Percentiles rank a stretch among this genome's conserved stretches.
These are phyloP conservation scores for Torulaspora indica DNA, from an alignment of 805 yeast genomes.

Conservation along the genomic window DNA sequence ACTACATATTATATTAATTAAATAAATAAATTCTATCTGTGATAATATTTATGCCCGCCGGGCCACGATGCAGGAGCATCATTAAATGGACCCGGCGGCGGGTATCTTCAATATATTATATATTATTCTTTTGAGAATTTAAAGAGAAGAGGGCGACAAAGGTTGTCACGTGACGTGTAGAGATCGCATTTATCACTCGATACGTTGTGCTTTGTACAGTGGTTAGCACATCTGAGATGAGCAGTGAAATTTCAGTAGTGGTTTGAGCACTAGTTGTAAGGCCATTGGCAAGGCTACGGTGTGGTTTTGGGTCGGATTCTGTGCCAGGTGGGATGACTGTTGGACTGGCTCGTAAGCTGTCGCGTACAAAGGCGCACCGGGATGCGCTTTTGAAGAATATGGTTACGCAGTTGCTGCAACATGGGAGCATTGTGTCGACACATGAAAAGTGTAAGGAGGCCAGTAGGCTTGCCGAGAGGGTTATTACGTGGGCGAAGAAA, in stretches of 20 bases:
- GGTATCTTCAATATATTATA: too few species aligned
- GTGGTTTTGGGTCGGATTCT: background rate
- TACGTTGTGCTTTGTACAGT: too few species aligned
- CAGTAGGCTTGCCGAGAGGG: conserved; percentile 55
- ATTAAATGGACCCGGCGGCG: too few species aligned
- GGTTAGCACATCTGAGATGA: too few species aligned
- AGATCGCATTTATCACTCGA: too few species aligned
- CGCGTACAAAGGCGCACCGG: conserved; percentile 47
- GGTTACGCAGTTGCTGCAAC: conserved; percentile 61
- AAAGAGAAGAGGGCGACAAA: too few species aligned
- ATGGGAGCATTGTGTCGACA: conserved; percentile 69
- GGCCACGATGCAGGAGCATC: too few species aligned
- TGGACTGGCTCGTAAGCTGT: conserved; percentile 32
- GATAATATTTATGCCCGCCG: too few species aligned
- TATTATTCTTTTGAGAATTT: too few species aligned
- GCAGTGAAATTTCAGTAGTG: background rate
- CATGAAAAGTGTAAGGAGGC: conserved; percentile 71
- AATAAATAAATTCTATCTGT: too few species aligned
- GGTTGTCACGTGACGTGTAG: too few species aligned
- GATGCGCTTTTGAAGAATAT: conserved; percentile 58
- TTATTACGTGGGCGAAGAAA: conserved; percentile 56
- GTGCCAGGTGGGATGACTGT: conserved; percentile 24
- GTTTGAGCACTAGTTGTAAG: background rate
- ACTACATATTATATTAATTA: too few species aligned
- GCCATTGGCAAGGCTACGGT: background rate